Percentiles rank a stretch among this genome's conserved stretches.
Conservation (phyloP, 495 filamentous ascomycete species). For the Pseudoneurospora amorphoporcata region DNA sequence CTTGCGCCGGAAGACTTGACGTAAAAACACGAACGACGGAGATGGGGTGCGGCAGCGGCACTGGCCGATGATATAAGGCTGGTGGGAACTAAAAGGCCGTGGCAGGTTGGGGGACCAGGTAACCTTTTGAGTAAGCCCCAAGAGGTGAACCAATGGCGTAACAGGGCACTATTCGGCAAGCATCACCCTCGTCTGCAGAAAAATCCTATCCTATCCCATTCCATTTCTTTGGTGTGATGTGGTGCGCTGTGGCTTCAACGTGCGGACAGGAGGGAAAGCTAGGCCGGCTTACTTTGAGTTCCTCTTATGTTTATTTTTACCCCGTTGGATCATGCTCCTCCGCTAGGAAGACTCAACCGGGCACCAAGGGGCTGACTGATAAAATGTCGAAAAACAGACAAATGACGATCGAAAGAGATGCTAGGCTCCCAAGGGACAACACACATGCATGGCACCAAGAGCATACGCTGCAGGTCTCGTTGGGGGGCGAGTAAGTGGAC, state of each 20-base stretch:
- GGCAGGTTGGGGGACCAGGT: neutral
- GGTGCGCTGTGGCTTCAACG: neutral
- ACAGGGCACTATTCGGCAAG: slow-evolving; percentile 5
- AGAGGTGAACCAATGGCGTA: slow-evolving; percentile 14
- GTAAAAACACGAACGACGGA: slow-evolving; percentile 1
- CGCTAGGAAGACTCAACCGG: neutral
- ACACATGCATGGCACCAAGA: neutral
- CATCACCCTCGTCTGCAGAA: neutral
- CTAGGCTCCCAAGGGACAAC: neutral
- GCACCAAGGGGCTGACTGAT: neutral
- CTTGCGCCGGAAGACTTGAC: slow-evolving; percentile 8
- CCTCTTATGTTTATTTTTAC: neutral
- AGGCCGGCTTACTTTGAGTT: neutral
- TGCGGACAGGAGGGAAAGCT: neutral
- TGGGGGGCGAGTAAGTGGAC: neutral
- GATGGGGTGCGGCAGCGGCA: slow-evolving; percentile 8
- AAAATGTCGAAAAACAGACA: neutral
- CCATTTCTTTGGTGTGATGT: neutral
- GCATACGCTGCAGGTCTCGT: neutral
- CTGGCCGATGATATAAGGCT: slow-evolving; percentile 21
- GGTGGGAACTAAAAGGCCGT: neutral
- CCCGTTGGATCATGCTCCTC: neutral
- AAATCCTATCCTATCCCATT: neutral
- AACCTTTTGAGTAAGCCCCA: neutral
- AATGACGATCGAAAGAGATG: neutral